A percentile compares a stretch with the other conserved stretches of the same genome.
phyloP scores from a whole-genome alignment of 805 yeast species.

The Lipomyces oligophaga region DNA sequence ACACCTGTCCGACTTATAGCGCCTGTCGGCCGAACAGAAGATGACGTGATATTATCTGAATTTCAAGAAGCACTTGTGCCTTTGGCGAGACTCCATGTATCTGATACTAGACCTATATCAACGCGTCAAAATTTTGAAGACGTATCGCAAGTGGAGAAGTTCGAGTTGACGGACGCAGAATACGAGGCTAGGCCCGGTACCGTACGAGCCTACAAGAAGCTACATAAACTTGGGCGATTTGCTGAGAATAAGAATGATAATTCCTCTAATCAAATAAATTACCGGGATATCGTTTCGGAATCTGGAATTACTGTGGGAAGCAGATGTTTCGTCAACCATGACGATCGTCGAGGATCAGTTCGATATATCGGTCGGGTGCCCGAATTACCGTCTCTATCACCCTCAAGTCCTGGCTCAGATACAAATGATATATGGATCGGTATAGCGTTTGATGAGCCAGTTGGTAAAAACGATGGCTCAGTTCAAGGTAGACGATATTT shows the following conservation, averaged over 20 bases:
- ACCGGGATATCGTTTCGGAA: neutral
- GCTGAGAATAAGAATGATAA: constrained; percentile 41
- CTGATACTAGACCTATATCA: constrained; percentile 37
- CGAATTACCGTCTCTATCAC: constrained; percentile 44
- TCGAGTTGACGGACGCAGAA: constrained; percentile 53
- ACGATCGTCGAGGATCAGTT: constrained; percentile 66
- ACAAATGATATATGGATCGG: constrained; percentile 65
- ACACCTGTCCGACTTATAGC: constrained; percentile 7
- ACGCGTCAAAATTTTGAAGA: constrained; percentile 36
- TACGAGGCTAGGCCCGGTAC: constrained; percentile 59
- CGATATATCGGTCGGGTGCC: constrained; percentile 65
- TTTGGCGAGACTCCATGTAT: constrained; percentile 37
- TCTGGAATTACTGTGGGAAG: constrained; percentile 44
- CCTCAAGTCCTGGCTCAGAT: constrained; percentile 8
- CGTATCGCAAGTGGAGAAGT: constrained; percentile 40
- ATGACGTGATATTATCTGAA: constrained; percentile 5
- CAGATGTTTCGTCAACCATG: constrained; percentile 44
- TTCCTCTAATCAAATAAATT: constrained; percentile 30
- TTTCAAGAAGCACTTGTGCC: constrained; percentile 14
- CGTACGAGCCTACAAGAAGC: constrained; percentile 73
- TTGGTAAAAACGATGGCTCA: constrained; percentile 81
- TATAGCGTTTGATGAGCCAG: constrained; percentile 76
- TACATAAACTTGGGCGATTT: constrained; percentile 66
- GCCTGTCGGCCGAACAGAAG: constrained; percentile 9
- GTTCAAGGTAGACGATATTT: constrained; percentile 61